Evolutionary conservation across 2,329 filamentous ascomycete species (phyloP), one percentile per base, ranked within the genome.

Genomic region (Calonectria pteridis): DNA sequence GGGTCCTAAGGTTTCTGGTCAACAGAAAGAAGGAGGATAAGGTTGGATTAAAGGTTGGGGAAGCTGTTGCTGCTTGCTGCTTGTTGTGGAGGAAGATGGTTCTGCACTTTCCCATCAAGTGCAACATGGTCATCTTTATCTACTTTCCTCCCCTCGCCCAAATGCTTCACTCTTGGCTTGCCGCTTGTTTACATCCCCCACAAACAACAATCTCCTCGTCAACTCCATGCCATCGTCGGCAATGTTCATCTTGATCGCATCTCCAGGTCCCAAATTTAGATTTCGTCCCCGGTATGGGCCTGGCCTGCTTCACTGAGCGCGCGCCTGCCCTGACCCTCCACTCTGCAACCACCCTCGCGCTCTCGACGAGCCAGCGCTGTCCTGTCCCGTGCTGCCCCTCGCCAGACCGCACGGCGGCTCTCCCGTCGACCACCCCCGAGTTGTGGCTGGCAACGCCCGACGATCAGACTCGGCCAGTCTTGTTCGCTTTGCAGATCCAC

Each of bases 251-350:
- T 53, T 58, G 58, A 63, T 72, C 50, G 50, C 69, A 67, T 68
- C 68, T 62, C 46, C 68, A 58, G 29, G 46, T 65, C 55, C 46
- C 67, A 71, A 73, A 73, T 65, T 73, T 73, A 73, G 72, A 50
- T 51, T 64, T 66, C 37, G 29, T 28, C 62, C 50, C 26, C 55
- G 23, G 23, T 58, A 20, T 49, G 37, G 58, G 50, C 65, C 70
- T 13, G 70, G 65, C 51, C 70, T 74, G 72, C 72, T 46, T 74
- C 72, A 69, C 63, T 68, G 67, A 40, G 72, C 72, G 72, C 72
- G 72, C 72, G 72, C 72, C 72, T 74, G 68, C 64, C 69, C 72
- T 67, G 62, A 53, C 67, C 53, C 40, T 58, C 65, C 55, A 58
- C 70, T 72, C 46, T 53, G 33, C 64, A 53, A 62, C 69, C 63